Base-by-base conservation (phyloP, 2,329 filamentous ascomycete species). In the Diaporthe citriasiana region DNA sequence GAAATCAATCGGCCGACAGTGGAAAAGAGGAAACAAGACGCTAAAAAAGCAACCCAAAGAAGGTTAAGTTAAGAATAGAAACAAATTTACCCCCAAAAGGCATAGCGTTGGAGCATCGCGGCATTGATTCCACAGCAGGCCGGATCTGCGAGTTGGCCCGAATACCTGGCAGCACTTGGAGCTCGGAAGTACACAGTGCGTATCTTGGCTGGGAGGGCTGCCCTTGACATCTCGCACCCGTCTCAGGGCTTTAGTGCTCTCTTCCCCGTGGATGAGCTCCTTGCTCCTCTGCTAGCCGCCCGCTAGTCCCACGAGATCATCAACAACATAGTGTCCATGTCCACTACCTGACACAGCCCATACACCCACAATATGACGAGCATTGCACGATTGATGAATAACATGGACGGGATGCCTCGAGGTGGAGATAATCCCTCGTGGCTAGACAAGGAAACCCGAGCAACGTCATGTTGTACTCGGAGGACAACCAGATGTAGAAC, bases 21-120 rank as follows among this genome's bases (percentile, higher is more conserved):
- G 60, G 33, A 60, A 45, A 40, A 51, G 66, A 57, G 66, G 66
- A 56, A 50, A 51, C 56, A 51, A 8, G 6, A 73, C 71, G 65
- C 73, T 71, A 70, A 66, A 63, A 68, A 71, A 60, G 65, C 71
- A 73, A 42, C 56, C 71, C 74, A 73, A 75, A 75, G 74, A 75
- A 75, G 74, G 74, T 75, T 75, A 75, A 75, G 59, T 60, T 73
- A 73, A 73, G 69, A 60, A 75, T 75, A 75, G 74, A 73, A 73
- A 68, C 42, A 47, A 12, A 55, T 57, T 42, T 71, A 40, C 7
- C 74, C 51, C 6, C 1, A 66, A 38, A 3, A n/a, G 35, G 66
- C 1, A 72, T 75, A 70, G 71, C 59, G 33, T 6, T 47, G 17
- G 57, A 59, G 12, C 66, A 53, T 66, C 27, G 65, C 51, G 57